Evolutionary conservation across 208 protist genomes (phyloP), one percentile per base, ranked within the genome.

Genomic region (Wallacemonas collosoma): DNA sequence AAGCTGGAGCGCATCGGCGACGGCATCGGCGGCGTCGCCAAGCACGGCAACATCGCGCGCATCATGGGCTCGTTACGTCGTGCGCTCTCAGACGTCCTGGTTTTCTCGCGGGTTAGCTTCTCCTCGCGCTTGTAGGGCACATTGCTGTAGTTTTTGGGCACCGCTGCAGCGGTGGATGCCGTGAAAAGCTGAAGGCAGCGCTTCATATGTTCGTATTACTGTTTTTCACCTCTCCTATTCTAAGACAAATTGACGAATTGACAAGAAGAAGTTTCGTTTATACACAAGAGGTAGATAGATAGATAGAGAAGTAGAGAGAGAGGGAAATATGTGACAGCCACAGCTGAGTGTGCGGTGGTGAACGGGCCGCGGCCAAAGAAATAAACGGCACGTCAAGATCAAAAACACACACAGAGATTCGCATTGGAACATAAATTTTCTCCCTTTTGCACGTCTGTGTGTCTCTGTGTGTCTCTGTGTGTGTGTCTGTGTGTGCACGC

Each of bases 1-100:
- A 89, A 93, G 45, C 74, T 92, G 41, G 73, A 79, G 14, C 83
- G 81, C 79, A 83, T 68, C 53, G 80, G 79, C 2, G 76, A 9
- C 1, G 79, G 75, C 39, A 76, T 47, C n/a, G 66, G 48, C n/a
- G 64, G 73, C 12, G 76, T 66, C 35, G 60, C 44, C 35, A 47
- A 40, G 50, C 43, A 56, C 43, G 53, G 35, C 14, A 11, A 0
- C 45, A 65, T 11, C 14, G 17, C n/a, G 4, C 7, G 48, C 58
- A 43, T 56, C n/a, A 65, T 45, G 6, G 56, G 56, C 26, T 62
- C 56, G 38, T 43, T 38, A 15, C 56, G 56, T 36, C 48, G 43
- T 7, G 26, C 44, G 39, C 65, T 35, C 9, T 44, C 45, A 45
- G 60, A 6, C 8, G 6, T 6, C 45, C 12, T 50, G 45, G 45